Conservation (phyloP, 805 yeast genomes). For the Pichia paraexigua region DNA sequence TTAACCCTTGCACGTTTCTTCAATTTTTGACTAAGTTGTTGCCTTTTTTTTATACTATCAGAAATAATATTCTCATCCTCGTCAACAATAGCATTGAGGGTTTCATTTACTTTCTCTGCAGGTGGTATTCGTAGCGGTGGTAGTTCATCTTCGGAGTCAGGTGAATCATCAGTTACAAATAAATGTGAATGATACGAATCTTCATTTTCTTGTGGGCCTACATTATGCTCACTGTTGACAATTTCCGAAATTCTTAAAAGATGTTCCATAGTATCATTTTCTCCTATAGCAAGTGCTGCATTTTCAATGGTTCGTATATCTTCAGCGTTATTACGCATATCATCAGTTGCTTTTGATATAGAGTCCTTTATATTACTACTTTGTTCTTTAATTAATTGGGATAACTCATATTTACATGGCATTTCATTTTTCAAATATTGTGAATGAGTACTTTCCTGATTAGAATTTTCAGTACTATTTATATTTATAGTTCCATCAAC, state of each 20-base stretch:
- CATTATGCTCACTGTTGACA: background rate
- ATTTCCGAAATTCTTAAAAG: background rate
- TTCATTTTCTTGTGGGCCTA: background rate
- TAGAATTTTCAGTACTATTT: no score
- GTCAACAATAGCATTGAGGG: background rate
- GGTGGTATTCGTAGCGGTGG: background rate
- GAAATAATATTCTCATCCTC: no score
- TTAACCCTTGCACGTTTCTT: background rate
- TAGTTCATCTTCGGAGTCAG: background rate
- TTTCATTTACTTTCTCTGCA: background rate
- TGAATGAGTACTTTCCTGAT: no score
- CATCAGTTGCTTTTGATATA: background rate
- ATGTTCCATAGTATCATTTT: background rate
- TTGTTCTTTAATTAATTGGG: background rate
- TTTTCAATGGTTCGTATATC: background rate
- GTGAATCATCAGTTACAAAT: background rate
- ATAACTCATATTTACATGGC: background rate
- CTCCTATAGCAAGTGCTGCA: background rate
- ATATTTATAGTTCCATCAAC: background rate
- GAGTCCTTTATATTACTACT: background rate
- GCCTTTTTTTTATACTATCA: background rate
- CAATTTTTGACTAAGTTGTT: background rate
- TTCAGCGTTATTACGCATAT: background rate
- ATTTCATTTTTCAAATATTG: no score
- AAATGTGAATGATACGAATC: background rate